Conservation (phyloP, 768 basidiomycete genomes). For the Chalciporus piperatus region DNA sequence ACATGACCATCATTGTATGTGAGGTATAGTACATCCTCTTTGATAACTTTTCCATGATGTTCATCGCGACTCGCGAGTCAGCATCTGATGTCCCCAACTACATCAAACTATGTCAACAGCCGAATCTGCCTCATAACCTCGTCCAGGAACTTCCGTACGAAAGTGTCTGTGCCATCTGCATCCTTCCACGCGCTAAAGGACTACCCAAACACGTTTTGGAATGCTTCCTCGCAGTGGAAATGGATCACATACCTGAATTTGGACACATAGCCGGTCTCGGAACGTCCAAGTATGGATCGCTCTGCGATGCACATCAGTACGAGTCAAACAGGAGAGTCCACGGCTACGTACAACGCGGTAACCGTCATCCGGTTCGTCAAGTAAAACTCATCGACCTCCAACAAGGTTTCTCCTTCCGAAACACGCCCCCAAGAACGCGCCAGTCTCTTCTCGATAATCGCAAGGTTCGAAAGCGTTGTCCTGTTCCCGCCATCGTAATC, state of each 20-base stretch:
- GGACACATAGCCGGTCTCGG: not conserved
- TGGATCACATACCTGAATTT: slow-evolving; percentile 1
- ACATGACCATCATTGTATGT: too few species aligned
- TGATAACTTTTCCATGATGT: too few species aligned
- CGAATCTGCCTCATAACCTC: not conserved
- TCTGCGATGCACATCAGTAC: not conserved
- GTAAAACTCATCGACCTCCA: slow-evolving; percentile 2
- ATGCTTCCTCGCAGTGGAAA: not conserved
- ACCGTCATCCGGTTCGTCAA: slow-evolving; percentile 5
- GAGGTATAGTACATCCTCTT: too few species aligned
- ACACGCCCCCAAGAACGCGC: not conserved
- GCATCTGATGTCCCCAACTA: too few species aligned
- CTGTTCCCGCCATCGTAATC: not conserved
- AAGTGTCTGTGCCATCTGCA: not conserved
- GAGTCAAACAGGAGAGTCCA: not conserved
- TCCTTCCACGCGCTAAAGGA: not conserved
- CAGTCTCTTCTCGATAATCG: not conserved
- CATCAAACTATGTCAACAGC: not conserved
- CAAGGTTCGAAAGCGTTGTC: slow-evolving; percentile 1
- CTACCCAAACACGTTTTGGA: not conserved
- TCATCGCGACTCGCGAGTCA: too few species aligned
- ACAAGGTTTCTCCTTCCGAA: not conserved
- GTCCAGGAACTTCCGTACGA: not conserved
- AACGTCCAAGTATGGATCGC: slow-evolving; percentile 6
- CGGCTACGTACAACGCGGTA: not conserved